These are phyloP conservation scores for Teratosphaeriaceae sp. DNA, from an alignment of 2,329 filamentous ascomycete species.

Conservation along the genomic window DNA sequence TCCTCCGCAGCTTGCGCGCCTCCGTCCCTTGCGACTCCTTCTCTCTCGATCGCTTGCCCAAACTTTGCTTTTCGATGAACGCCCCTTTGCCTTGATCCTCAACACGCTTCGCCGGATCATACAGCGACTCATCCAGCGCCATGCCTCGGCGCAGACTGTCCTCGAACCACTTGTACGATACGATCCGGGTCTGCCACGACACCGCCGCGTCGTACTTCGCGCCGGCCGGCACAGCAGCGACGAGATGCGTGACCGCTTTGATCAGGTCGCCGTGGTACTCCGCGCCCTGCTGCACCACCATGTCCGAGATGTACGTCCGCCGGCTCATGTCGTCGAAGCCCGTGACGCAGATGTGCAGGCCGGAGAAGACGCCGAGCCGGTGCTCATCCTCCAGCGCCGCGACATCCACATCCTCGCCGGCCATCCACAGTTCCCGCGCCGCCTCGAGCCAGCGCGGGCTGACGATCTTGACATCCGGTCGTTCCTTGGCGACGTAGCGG, in stretches of 20 bases:
- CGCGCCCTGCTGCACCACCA: slow-evolving; percentile 65
- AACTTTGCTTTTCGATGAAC: slow-evolving; percentile 45
- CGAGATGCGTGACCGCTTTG: slow-evolving; percentile 76
- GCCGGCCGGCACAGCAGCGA: slow-evolving; percentile 70
- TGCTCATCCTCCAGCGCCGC: slow-evolving; percentile 60
- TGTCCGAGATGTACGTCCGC: slow-evolving; percentile 63
- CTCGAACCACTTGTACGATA: slow-evolving; percentile 77
- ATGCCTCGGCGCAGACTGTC: slow-evolving; percentile 81
- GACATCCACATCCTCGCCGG: slow-evolving; percentile 69
- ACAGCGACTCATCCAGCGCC: slow-evolving; percentile 81
- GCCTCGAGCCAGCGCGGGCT: slow-evolving; percentile 78
- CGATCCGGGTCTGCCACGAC: slow-evolving; percentile 71
- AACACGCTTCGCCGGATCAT: slow-evolving; percentile 64
- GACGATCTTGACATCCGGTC: slow-evolving; percentile 79
- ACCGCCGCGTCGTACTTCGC: slow-evolving; percentile 88
- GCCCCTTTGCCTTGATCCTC: slow-evolving; percentile 72
- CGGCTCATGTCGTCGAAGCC: slow-evolving; percentile 62
- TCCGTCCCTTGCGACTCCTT: slow-evolving; percentile 40
- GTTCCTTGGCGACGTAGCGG: slow-evolving; percentile 83
- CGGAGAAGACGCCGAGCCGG: slow-evolving; percentile 57
- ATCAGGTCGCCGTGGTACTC: slow-evolving; percentile 83
- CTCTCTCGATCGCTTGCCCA: slow-evolving; percentile 56
- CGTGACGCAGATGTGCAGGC: slow-evolving; percentile 60
- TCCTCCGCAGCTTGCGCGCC: slow-evolving; percentile 76
- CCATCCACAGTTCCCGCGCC: slow-evolving; percentile 71